phyloP scores from a whole-genome alignment of 2,329 filamentous ascomycete species.

The Seiridium cupressi region DNA sequence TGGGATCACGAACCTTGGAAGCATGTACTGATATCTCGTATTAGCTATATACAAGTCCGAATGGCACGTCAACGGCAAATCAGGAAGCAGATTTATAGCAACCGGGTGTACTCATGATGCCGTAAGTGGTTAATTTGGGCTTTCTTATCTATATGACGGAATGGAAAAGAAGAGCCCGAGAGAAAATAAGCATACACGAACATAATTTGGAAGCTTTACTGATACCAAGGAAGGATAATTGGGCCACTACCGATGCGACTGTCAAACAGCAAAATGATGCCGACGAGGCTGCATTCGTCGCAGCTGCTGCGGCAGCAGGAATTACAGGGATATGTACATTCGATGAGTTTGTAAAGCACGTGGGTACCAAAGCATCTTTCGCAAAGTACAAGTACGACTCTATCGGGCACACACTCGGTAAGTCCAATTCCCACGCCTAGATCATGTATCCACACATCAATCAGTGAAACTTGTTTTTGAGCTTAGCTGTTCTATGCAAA shows the following conservation, averaged over 20 bases:
- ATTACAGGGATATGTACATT: neutral
- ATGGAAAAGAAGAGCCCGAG: no score
- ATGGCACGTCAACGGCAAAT: neutral
- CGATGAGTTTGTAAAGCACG: neutral
- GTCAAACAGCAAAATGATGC: neutral
- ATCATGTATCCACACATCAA: no score
- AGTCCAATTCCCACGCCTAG: neutral
- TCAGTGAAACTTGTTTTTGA: no score
- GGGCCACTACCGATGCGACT: no score
- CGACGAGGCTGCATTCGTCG: neutral
- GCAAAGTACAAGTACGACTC: neutral
- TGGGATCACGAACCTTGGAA: no score
- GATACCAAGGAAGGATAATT: no score
- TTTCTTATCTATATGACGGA: no score
- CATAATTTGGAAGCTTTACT: neutral
- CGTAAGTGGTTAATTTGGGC: neutral
- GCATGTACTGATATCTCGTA: neutral
- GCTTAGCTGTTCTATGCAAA: no score
- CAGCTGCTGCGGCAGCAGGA: neutral
- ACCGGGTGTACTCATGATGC: neutral
- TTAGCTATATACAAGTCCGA: neutral
- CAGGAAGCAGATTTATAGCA: neutral
- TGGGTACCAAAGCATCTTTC: neutral
- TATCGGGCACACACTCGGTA: neutral
- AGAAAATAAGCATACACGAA: no score